Evolutionary conservation across 345 rosid genomes (phyloP).

Genomic region (Luvunga scandens): DNA sequence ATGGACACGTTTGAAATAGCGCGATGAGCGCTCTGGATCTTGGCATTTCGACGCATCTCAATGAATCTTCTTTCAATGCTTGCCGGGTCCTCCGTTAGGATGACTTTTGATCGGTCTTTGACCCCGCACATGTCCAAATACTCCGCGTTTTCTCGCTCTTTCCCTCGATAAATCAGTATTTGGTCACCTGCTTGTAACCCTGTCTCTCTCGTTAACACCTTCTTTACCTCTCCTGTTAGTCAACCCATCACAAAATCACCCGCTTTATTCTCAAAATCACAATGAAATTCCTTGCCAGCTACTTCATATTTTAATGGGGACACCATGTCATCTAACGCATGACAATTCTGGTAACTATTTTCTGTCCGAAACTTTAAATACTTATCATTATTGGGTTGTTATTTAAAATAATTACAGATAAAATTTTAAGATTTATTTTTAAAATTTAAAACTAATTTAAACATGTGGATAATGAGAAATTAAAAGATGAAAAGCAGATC

Average conservation of each 20-base stretch:
- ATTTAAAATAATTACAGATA: not conserved
- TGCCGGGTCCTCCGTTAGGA: conserved; percentile 43
- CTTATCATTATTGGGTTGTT: no score
- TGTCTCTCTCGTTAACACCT: conserved; percentile 44
- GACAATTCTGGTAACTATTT: not conserved
- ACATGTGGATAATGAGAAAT: not conserved
- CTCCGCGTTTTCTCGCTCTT: conserved; percentile 43
- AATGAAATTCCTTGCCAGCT: not conserved
- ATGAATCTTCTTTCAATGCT: conserved; percentile 50
- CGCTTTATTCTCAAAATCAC: not conserved
- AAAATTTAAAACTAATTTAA: not conserved
- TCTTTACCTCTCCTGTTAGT: conserved; percentile 57
- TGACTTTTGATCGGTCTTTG: conserved; percentile 54
- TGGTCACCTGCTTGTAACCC: conserved; percentile 51
- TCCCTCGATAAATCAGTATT: conserved; percentile 41
- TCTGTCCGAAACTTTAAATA: no score
- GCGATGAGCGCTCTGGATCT: conserved; percentile 38
- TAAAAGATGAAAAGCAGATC: not conserved
- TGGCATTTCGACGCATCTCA: conserved; percentile 47
- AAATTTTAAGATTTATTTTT: not conserved
- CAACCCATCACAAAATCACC: conserved; percentile 4
- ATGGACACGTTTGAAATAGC: conserved; percentile 42
- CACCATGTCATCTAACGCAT: not conserved
- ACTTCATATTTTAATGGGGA: not conserved
- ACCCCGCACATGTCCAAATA: conserved; percentile 50